phyloP scores from a whole-genome alignment of 768 basidiomycete species.

The Trametes villosa region DNA sequence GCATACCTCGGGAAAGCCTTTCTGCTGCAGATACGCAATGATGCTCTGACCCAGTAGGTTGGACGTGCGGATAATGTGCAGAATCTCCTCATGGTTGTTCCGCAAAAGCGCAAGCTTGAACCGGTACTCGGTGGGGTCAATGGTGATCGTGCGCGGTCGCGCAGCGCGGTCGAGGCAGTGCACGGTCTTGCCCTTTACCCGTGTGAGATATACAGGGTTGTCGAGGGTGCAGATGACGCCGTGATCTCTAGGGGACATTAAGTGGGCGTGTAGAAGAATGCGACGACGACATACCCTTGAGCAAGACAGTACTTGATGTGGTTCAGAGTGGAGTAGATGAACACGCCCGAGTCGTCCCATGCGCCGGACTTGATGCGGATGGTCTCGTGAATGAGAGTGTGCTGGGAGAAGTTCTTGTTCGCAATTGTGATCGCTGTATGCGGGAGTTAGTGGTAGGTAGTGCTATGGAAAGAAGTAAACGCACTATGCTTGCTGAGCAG shows the following conservation, averaged over 20 bases:
- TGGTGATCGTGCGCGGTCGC: slow-evolving; percentile 92
- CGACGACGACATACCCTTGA: slow-evolving; percentile 65
- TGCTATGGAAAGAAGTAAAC: slow-evolving; percentile 40
- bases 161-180: slow-evolving; percentile 96
- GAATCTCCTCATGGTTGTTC: slow-evolving; percentile 96
- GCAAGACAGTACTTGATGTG: slow-evolving; percentile 98
- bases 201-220: slow-evolving; percentile 97
- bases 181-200: slow-evolving; percentile 95
- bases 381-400: slow-evolving; percentile 94
- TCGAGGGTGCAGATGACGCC: slow-evolving; percentile 99
- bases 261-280: neutral
- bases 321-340: slow-evolving; percentile 97
- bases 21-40: slow-evolving; percentile 96
- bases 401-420: slow-evolving; percentile 92
- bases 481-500: slow-evolving; percentile 97
- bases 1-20: slow-evolving; percentile 93
- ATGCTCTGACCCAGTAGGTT: slow-evolving; percentile 98
- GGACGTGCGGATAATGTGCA: slow-evolving; percentile 94
- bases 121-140: slow-evolving; percentile 98
- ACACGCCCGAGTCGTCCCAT: slow-evolving; percentile 97
- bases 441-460: slow-evolving; percentile 19
- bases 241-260: slow-evolving; percentile 71
- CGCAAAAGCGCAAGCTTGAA: slow-evolving; percentile 96
- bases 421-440: slow-evolving; percentile 94
- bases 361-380: slow-evolving; percentile 99